Evolutionary conservation across 1,284 basidiomycete species (phyloP).

Genomic region (Laetiporus sulphureus): DNA sequence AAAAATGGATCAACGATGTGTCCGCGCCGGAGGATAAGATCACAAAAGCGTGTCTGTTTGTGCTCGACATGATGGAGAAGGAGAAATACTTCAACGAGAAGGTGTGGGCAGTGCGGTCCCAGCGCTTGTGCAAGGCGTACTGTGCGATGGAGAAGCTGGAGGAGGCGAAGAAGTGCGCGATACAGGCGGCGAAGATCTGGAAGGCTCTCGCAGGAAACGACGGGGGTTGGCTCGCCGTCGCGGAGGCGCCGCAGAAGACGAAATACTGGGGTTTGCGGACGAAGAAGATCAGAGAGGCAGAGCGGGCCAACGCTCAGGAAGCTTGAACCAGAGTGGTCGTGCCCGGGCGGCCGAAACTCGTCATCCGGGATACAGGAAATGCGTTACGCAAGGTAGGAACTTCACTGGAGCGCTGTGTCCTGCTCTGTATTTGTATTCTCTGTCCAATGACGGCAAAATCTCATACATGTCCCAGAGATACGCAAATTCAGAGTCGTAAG

Average conservation of each 20-base stretch:
- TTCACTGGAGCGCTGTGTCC: too few species aligned
- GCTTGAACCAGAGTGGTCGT: too few species aligned
- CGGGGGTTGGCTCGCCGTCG: slow-evolving; percentile 14
- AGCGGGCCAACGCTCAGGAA: too few species aligned
- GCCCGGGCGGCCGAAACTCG: too few species aligned
- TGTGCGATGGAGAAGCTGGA: slow-evolving; percentile 14
- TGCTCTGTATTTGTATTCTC: too few species aligned
- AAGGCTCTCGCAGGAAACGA: slow-evolving; percentile 9
- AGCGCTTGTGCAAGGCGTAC: slow-evolving; percentile 15
- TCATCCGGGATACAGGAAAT: too few species aligned
- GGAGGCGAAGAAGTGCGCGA: slow-evolving; percentile 11
- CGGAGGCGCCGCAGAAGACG: slow-evolving; percentile 10
- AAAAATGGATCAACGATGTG: slow-evolving; percentile 5
- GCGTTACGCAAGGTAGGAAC: too few species aligned
- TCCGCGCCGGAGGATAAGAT: slow-evolving; percentile 9
- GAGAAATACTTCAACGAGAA: slow-evolving; percentile 4
- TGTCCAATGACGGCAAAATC: too few species aligned
- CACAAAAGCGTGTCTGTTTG: slow-evolving; percentile 8
- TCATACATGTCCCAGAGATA: too few species aligned
- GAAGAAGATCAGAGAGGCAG: too few species aligned
- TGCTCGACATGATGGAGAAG: not conserved
- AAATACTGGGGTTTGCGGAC: slow-evolving; percentile 13
- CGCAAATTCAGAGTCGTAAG: too few species aligned
- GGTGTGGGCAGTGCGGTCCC: slow-evolving; percentile 12
- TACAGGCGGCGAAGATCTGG: slow-evolving; percentile 7